Evolutionary conservation across 805 yeast genomes (phyloP).

Genomic region (Nematodospora valgi): DNA sequence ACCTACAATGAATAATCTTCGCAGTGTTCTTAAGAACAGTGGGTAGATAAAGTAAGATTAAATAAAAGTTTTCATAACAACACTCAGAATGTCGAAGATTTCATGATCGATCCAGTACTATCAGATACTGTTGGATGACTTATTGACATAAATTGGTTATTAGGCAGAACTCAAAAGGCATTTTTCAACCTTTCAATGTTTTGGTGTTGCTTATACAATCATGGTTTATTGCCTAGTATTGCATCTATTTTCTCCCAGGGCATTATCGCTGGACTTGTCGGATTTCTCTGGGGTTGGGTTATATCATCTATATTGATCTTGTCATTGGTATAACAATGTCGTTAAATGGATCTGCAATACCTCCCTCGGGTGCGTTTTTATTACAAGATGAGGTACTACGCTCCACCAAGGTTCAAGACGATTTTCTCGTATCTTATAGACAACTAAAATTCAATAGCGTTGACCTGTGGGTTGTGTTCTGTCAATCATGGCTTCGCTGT

Average conservation of each 20-base stretch:
- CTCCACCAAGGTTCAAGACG: slow-evolving; percentile 22
- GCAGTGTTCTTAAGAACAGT: slow-evolving; percentile 19
- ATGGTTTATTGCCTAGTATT: slow-evolving; percentile 31
- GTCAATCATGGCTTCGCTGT: slow-evolving; percentile 30
- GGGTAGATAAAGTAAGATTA: slow-evolving; percentile 22
- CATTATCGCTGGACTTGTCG: slow-evolving; percentile 28
- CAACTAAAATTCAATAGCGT: slow-evolving; percentile 26
- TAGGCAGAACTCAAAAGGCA: slow-evolving; percentile 29
- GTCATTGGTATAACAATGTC: slow-evolving; percentile 28
- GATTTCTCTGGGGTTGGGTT: slow-evolving; percentile 31
- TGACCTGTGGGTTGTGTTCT: slow-evolving; percentile 28
- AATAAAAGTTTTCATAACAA: slow-evolving; percentile 24
- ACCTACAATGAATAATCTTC: slow-evolving; percentile 8
- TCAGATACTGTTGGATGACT: slow-evolving; percentile 20
- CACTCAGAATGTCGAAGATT: slow-evolving; percentile 26
- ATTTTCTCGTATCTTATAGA: slow-evolving; percentile 24
- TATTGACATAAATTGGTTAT: slow-evolving; percentile 33
- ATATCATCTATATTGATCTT: slow-evolving; percentile 23
- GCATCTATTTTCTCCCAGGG: slow-evolving; percentile 23
- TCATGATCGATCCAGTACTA: slow-evolving; percentile 20
- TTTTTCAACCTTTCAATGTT: slow-evolving; percentile 27
- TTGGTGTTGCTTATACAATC: slow-evolving; percentile 33
- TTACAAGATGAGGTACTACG: slow-evolving; percentile 35
- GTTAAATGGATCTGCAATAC: slow-evolving; percentile 22
- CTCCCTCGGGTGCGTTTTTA: slow-evolving; percentile 33